Evolutionary conservation across 805 yeast species (phyloP), one percentile per base, ranked within the genome.

Genomic region (Cyberlindnera nakhonratchasimensis): DNA sequence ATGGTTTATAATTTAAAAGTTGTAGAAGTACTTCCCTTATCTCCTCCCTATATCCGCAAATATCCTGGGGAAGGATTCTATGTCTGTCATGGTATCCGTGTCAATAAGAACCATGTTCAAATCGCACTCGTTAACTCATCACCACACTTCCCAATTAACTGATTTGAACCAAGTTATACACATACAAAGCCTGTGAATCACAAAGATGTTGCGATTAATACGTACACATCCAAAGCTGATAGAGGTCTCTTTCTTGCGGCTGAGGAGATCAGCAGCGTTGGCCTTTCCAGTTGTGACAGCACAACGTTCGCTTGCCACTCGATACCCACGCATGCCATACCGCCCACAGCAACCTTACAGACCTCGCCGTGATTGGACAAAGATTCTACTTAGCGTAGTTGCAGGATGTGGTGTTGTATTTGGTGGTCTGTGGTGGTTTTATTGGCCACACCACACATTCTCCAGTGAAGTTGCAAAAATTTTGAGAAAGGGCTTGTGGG

Each of bases 401-500:
- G 56, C 55, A 23, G 61, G 59, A 1, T 16, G 60, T 1, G 55
- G 62, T 8, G 45, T 52, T 1, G 29, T 57, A 5, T 51, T 64
- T 0, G 51, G 55, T 33, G 61, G 54, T 1, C 29, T 57, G 2
- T 68, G 67, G 66, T 67, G 64, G 62, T 48, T 69, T 44, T 75
- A 69, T 58, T 80, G 84, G 82, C 86, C 87, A 5, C 76, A 75
- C 44, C 84, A 80, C 53, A 77, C 83, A 2, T 81, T 79, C 52
- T 86, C 93, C 0, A 62, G 70, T 2, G 63, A 77, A 4, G 95
- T 88, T 10, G 93, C 96, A 20, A 76, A 71, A 40, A 69, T 76
- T 20, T 64, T 91, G 48, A 70, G 96, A 29, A 76, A 80, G 53
- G 97, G 85, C 0, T 66, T 90, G 6, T 79, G 90, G 84, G 90